Evolutionary conservation across 306 rosid species (phyloP).

Genomic region (Corylus avellana): DNA sequence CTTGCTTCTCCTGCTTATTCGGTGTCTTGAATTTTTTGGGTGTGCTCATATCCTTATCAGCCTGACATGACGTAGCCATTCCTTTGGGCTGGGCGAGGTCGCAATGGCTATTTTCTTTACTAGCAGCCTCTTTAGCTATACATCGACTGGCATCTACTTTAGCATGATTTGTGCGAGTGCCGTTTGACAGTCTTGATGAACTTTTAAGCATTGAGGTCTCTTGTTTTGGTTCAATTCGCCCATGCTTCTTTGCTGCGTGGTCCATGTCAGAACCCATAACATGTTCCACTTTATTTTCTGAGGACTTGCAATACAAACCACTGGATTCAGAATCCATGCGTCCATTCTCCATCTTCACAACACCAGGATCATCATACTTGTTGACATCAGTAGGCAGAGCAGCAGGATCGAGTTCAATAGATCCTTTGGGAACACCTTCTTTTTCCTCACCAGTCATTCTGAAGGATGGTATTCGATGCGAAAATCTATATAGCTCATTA

Average conservation of each 20-base stretch:
- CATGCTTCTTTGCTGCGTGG: conserved; percentile 22
- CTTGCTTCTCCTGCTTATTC: conserved; percentile 43
- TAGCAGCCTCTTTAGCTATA: conserved; percentile 22
- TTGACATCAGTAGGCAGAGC: conserved; percentile 52
- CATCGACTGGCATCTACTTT: conserved; percentile 25
- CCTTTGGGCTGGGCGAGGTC: conserved; percentile 24
- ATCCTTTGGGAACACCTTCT: conserved; percentile 71
- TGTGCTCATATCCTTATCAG: conserved; percentile 33
- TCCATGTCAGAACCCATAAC: conserved; percentile 27
- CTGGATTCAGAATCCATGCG: conserved; percentile 25
- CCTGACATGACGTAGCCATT: conserved; percentile 30
- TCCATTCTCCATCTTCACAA: conserved; percentile 33
- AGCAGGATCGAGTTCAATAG: conserved; percentile 90
- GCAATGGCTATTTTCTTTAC: conserved; percentile 22
- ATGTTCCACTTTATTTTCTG: conserved; percentile 32
- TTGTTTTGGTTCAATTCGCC: conserved; percentile 25
- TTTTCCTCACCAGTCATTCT: conserved; percentile 77
- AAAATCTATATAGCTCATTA: conserved; percentile 66
- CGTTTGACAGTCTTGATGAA: conserved; percentile 42
- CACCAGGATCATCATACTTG: conserved; percentile 25
- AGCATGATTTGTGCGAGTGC: conserved; percentile 22
- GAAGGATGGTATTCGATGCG: conserved; percentile 74
- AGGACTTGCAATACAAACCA: conserved; percentile 23
- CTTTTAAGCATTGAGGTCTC: conserved; percentile 40
- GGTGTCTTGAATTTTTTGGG: conserved; percentile 48